Evolutionary conservation across 768 basidiomycete species (phyloP).

Genomic region (Podaxis sp.): DNA sequence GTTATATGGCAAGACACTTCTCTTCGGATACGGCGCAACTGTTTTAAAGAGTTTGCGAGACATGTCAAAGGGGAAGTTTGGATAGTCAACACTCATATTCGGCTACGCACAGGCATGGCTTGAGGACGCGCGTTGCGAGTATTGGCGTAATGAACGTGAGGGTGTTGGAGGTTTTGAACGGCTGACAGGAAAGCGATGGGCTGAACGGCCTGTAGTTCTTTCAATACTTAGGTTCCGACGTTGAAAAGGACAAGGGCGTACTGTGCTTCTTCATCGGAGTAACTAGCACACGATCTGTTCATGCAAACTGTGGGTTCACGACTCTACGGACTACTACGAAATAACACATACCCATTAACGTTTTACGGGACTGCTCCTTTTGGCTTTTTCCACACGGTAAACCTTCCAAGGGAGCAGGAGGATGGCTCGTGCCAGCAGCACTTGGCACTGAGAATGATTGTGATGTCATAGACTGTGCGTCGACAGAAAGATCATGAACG

Average conservation of each 20-base stretch:
- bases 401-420: background rate
- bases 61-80: background rate
- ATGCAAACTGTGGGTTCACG: background rate
- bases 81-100: background rate
- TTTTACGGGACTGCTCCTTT: conserved; percentile 6
- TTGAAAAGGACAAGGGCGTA: background rate
- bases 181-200: background rate
- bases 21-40: conserved; percentile 14
- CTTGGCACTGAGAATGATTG: background rate
- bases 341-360: conserved; percentile 11
- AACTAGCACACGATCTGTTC: conserved; percentile 13
- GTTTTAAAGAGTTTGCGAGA: background rate
- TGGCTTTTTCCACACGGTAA: background rate
- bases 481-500: background rate
- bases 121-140: background rate
- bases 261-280: conserved; percentile 18
- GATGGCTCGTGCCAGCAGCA: background rate
- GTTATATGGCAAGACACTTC: background rate
- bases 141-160: conserved; percentile 8
- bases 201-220: background rate
- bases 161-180: conserved; percentile 1
- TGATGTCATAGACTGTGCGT: background rate
- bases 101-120: conserved; percentile 2
- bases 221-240: background rate
- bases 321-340: background rate